Conservation (phyloP, 371 early-diverging fungal species). For the Umbelopsis sp. region DNA sequence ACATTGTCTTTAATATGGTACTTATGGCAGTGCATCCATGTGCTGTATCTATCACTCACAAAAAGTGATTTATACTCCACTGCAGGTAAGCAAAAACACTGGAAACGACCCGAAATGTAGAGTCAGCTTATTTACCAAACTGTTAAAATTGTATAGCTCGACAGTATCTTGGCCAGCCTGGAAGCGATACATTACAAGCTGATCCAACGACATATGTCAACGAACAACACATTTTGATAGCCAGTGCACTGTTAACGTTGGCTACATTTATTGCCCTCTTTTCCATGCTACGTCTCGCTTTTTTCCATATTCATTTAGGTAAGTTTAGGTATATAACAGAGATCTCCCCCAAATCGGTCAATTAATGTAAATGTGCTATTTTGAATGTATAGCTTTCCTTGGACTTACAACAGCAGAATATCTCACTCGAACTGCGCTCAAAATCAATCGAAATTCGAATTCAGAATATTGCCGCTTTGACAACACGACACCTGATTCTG, state of each 20-base stretch:
- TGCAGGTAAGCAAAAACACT: conserved; percentile 5
- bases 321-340: not conserved
- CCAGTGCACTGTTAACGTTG: conserved; percentile 14
- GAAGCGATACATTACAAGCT: conserved; percentile 1
- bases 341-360: not conserved
- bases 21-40: conserved; percentile 19
- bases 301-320: conserved; percentile 55
- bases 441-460: not conserved
- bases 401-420: conserved; percentile 60
- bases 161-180: conserved; percentile 22
- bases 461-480: conserved; percentile 27
- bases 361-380: conserved; percentile 1
- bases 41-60: not conserved
- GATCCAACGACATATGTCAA: conserved; percentile 21
- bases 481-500: conserved; percentile 18
- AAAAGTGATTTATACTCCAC: conserved; percentile 20
- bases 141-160: conserved; percentile 17
- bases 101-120: not conserved
- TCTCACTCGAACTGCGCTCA: conserved; percentile 28
- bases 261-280: conserved; percentile 25
- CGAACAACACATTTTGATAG: conserved; percentile 29
- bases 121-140: conserved; percentile 9
- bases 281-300: conserved; percentile 41
- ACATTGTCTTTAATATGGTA: conserved; percentile 21
- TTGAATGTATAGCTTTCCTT: conserved; percentile 28